Base-by-base conservation (phyloP, 257 asterid species). In the Fraxinus excelsior region DNA sequence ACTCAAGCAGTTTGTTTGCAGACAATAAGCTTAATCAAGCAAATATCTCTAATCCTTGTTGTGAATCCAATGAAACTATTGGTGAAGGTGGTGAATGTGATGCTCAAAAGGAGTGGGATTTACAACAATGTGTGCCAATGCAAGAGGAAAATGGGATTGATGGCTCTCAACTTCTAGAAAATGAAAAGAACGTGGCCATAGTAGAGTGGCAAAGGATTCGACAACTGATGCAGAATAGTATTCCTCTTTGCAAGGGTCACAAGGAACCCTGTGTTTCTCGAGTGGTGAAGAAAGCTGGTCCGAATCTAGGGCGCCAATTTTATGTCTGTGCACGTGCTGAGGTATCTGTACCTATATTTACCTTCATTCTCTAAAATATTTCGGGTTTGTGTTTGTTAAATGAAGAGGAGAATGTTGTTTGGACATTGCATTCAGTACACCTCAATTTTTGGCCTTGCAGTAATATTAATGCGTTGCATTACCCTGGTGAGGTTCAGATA, bases 161-260 rank as follows among this genome's bases (percentile, higher is more conserved):
- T 75, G 74, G 32, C 58, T 80, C 85, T 65, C 85, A 82, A 71
- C 65, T 82, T 81, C 67, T 88, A 35, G 88, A 82, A 78, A 89
- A 82, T 66, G 90, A 86, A 74, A 88, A 85, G 78, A 81, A 79
- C 18, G 76, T 38, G 71, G 97, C 99, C 37, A 76, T 85, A 67
- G 76, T 79, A 76, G 97, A 95, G 89, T 95, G 99, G 99, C 97
- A 93, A 82, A 91, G 99, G 88, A 95, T 95, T 87, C 99, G 87
- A 74, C 94, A 88, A 74, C 79, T 88, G 70, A 95, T 95, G 99
- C 94, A 90, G 85, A 90, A 84, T 69, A 95, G 97, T 80, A 87
- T 93, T 73, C 98, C 97, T 56, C 86, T 90, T 79, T 95, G 99
- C 88, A 91, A 90, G 89, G 99, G 99, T 76, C 99, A 95, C 84